phyloP scores from a whole-genome alignment of 2,329 filamentous ascomycete species.

The Ceratocystiopsis minuta region DNA sequence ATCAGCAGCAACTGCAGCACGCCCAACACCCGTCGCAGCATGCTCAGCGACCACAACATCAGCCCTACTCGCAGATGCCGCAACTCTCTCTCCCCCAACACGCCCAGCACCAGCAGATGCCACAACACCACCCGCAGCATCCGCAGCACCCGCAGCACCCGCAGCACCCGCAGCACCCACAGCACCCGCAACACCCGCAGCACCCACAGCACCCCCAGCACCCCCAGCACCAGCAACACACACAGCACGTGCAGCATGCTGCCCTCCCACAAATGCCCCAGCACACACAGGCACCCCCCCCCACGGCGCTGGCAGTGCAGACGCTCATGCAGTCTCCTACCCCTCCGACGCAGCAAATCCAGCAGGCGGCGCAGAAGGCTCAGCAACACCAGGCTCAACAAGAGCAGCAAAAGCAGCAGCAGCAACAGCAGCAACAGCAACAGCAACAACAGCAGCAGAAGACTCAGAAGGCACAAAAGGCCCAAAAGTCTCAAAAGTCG shows the following conservation, averaged over 20 bases:
- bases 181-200: too few species aligned
- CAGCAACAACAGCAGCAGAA: constrained; percentile 9
- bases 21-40: constrained; percentile 10
- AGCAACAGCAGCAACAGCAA: constrained; percentile 2
- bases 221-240: too few species aligned
- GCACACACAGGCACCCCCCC: constrained; percentile 12
- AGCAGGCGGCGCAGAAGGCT: constrained; percentile 3
- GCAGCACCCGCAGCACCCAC: constrained; percentile 4
- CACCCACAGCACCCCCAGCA: too few species aligned
- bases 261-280: constrained; percentile 8
- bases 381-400: neutral
- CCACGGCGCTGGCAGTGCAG: constrained; percentile 26
- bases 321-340: constrained; percentile 25
- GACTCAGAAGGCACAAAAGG: constrained; percentile 13
- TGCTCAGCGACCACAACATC: constrained; percentile 12
- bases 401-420: neutral
- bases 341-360: constrained; percentile 21
- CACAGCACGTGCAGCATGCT: too few species aligned
- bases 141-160: constrained; percentile 9
- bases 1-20: constrained; percentile 1
- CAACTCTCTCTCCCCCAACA: constrained; percentile 10
- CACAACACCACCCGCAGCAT: constrained; percentile 13
- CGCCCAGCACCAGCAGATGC: constrained; percentile 25
- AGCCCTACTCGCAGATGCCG: constrained; percentile 9
- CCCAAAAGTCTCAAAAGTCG: constrained; percentile 19